Conservation (phyloP, 169 alveolate species). For the Theileria annulata region DNA sequence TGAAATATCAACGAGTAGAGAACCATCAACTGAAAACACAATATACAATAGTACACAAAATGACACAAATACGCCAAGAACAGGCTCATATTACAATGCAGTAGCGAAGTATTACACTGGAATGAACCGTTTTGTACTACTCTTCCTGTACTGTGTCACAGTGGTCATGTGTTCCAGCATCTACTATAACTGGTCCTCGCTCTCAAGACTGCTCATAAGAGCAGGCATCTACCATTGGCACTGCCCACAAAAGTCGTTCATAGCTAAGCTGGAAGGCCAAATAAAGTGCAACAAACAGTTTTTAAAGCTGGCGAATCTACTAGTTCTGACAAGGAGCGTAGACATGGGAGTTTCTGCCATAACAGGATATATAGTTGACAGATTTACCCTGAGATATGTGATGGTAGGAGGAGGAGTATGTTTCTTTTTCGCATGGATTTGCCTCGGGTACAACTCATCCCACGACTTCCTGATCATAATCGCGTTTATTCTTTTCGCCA, state of each 20-base stretch:
- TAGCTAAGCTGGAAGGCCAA: not conserved
- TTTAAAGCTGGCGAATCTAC: not conserved
- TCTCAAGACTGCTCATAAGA: constrained; percentile 4
- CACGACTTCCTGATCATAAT: not conserved
- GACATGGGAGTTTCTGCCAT: constrained; percentile 11
- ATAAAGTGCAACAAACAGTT: constrained; percentile 1
- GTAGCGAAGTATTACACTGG: constrained; percentile 6
- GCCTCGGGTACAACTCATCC: not conserved
- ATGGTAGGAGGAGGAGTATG: not conserved
- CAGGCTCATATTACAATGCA: constrained; percentile 7
- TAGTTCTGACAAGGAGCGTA: constrained; percentile 3
- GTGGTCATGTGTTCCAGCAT: not conserved
- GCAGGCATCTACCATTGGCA: constrained; percentile 15
- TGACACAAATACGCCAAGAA: not conserved
- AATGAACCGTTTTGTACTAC: not conserved
- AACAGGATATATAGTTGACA: constrained; percentile 10
- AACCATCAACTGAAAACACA: not conserved
- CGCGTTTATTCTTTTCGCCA: not conserved
- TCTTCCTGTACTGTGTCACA: constrained; percentile 5
- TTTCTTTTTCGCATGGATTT: constrained; percentile 3
- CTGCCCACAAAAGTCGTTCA: not conserved
- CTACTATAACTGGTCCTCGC: constrained; percentile 3
- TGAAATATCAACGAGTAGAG: not conserved
- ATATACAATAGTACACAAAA: not conserved
- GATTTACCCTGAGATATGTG: constrained; percentile 13